Conservation (phyloP, 2,329 filamentous ascomycete species). For the Fusarium concolor region DNA sequence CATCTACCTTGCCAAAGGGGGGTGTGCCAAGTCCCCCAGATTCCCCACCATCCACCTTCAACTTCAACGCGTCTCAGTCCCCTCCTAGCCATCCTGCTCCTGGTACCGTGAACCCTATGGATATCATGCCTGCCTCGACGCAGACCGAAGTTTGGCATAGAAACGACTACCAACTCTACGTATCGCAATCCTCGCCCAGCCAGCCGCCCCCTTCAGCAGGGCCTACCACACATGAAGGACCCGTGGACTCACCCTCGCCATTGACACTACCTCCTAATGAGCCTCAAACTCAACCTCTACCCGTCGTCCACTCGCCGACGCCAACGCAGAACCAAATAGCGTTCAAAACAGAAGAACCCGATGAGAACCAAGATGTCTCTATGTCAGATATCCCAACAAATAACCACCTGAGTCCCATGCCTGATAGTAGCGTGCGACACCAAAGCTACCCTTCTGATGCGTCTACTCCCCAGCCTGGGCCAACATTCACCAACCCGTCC, state of each 20-base stretch:
- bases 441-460: conserved; percentile 55
- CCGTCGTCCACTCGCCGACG: conserved; percentile 46
- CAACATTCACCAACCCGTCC: conserved; percentile 55
- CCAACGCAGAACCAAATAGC: conserved; percentile 40
- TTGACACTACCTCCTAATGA: conserved; percentile 40
- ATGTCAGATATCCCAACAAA: conserved; percentile 46
- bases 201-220: conserved; percentile 26
- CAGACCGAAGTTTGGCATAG: conserved; percentile 54
- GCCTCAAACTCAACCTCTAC: conserved; percentile 34
- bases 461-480: conserved; percentile 56
- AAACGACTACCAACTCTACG: conserved; percentile 52
- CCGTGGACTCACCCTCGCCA: conserved; percentile 45
- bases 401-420: conserved; percentile 41
- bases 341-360: conserved; percentile 36
- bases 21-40: conserved; percentile 44
- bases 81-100: conserved; percentile 53
- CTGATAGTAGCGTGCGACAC: conserved; percentile 45
- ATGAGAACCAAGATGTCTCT: conserved; percentile 37
- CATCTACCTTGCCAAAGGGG: conserved; percentile 27
- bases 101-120: conserved; percentile 65
- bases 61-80: conserved; percentile 45
- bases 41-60: conserved; percentile 42
- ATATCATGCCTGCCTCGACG: conserved; percentile 61
- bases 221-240: conserved; percentile 23
- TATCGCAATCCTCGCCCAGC: conserved; percentile 46